Conservation (phyloP, 805 yeast genomes). For the Schwanniomyces occidentalis region DNA sequence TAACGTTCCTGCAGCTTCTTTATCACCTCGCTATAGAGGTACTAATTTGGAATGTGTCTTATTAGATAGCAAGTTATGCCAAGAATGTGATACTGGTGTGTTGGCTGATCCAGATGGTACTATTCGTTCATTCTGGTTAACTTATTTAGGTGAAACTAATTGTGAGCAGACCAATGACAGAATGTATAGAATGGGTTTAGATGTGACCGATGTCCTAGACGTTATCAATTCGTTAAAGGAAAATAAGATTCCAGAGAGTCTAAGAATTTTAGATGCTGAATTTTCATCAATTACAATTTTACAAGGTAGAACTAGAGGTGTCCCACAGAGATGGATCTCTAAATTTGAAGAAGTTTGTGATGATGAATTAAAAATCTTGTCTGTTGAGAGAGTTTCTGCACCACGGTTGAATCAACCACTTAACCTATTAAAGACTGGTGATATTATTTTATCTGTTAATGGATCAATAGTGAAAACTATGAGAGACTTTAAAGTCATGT, state of each 20-base stretch:
- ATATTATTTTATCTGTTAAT: constrained; percentile 71
- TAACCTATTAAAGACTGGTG: constrained; percentile 60
- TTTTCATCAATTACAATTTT: constrained; percentile 65
- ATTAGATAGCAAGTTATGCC: constrained; percentile 69
- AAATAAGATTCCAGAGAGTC: constrained; percentile 47
- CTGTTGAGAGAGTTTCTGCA: constrained; percentile 67
- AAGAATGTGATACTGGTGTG: constrained; percentile 78
- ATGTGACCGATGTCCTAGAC: constrained; percentile 61
- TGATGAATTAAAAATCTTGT: constrained; percentile 71
- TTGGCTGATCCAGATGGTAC: constrained; percentile 76
- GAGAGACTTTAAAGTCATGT: constrained; percentile 61
- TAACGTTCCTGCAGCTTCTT: constrained; percentile 66
- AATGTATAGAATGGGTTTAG: constrained; percentile 72
- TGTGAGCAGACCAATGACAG: constrained; percentile 55
- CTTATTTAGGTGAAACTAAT: constrained; percentile 74
- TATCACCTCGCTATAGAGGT: constrained; percentile 80
- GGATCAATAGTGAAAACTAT: constrained; percentile 63
- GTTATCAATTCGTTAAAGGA: constrained; percentile 58
- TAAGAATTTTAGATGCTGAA: constrained; percentile 78
- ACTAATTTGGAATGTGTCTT: constrained; percentile 77
- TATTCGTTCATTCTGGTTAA: constrained; percentile 81
- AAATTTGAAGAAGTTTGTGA: constrained; percentile 60
- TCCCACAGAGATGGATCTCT: constrained; percentile 78
- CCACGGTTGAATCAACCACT: constrained; percentile 29
- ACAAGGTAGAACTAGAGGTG: constrained; percentile 84